Evolutionary conservation across 2,329 filamentous ascomycete species (phyloP).

Genomic region (Colletotrichum viniferum): DNA sequence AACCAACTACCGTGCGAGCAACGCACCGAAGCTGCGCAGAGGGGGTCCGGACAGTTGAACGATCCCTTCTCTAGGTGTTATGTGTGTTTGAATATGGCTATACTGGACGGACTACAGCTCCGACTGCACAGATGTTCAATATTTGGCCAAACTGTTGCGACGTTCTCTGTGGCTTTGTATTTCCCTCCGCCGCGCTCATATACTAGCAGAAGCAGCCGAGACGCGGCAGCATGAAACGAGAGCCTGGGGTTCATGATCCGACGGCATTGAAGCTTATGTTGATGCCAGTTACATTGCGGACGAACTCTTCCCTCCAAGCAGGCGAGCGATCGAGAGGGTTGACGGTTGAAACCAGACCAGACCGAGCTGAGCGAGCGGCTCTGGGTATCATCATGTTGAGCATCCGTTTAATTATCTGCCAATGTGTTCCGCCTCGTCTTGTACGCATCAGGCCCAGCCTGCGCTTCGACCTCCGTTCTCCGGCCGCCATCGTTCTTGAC

Average conservation of each 20-base stretch:
- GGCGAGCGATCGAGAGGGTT: neutral
- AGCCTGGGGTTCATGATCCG: neutral
- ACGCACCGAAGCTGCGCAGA: neutral
- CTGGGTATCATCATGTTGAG: neutral
- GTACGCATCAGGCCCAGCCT: neutral
- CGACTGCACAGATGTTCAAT: neutral
- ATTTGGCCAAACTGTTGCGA: neutral
- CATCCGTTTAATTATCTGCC: neutral
- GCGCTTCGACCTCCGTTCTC: constrained; percentile 4
- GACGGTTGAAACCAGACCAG: constrained; percentile 15
- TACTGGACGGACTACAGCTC: neutral
- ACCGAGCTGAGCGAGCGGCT: neutral
- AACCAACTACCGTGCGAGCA: neutral
- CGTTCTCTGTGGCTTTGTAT: neutral
- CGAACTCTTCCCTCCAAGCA: neutral
- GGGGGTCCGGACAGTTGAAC: neutral
- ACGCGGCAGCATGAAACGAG: constrained; percentile 8
- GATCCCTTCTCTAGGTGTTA: neutral
- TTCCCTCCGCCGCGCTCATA: neutral
- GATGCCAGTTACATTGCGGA: neutral
- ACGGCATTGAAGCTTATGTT: neutral
- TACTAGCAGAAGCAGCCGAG: neutral
- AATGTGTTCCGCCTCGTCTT: neutral
- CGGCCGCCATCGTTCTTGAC: neutral
- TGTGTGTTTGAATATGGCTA: neutral